Evolutionary conservation across 805 yeast species (phyloP), one percentile per base, ranked within the genome.

Genomic region (Pichia phayaonensis): DNA sequence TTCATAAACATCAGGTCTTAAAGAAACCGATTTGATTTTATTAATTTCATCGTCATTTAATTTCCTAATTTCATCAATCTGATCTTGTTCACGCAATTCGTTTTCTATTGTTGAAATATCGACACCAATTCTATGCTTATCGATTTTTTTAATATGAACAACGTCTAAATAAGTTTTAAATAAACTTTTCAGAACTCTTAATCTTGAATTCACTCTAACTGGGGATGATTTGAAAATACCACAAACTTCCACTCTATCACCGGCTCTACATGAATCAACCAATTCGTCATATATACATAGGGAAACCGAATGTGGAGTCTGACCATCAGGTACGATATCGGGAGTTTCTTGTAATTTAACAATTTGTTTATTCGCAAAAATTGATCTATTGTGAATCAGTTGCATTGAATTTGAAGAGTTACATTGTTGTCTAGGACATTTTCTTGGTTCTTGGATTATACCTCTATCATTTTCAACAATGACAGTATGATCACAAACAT

Each of bases 311-410:
- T 94, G 99, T 1, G 99, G 99, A 2, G 99, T 94, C 69, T 94
- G 99, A 18, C 99, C 99, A 69, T 87, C 98, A 4, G 99, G 99
- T 16, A 92, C 96, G 54, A 81, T 75, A 67, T 94, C 99, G 2
- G 70, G 70, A 10, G 70, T 66, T 68, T 94, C 99, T 69, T 94
- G 99, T 41, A 94, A 72, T 61, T 88, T 87, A 58, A 94, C 81
- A 27, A 94, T 92, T 69, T 94, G 99, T 63, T 92, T 94, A 68
- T 94, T 97, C 24, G 95, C 94, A 68, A 92, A 94, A 0, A 88
- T 78, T 38, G 96, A 86, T 59, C 99, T 78, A 66, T 94, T 94
- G 69, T 94, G 99, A 20, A 94, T 77, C 45, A 94, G 71, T 52
- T 84, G 80, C 97, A 94, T 89, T 4, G 97, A 86, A 66, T 87